Evolutionary conservation across 192 early-diverging fungal genomes (phyloP), one percentile per base, ranked within the genome.

Genomic region (Hyaloraphidium curvatum): DNA sequence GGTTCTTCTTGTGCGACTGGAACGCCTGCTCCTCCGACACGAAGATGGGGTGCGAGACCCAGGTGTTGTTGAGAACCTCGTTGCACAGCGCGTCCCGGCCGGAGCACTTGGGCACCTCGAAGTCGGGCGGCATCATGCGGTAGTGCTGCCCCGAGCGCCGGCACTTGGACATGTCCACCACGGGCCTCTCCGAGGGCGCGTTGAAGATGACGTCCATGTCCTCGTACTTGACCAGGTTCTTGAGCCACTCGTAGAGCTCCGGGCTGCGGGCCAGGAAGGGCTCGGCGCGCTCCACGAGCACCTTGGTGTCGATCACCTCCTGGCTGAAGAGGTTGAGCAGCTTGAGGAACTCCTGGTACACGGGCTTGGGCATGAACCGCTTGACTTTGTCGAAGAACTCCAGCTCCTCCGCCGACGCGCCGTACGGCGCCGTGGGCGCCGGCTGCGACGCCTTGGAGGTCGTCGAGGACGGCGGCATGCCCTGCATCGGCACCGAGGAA

Each of bases 61-160:
- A 98, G 27, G 83, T 79, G 71, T 95, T 90, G 63, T 96, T 96
- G n/a, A 98, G 65, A 1, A 98, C 92, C 60, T 95, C 91, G 51
- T 74, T 80, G 67, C 81, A 79, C 59, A 95, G 63, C 22, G 81
- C 80, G 53, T 98, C 95, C n/a, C 89, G 78, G 3, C 95, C 95
- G 25, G 87, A 86, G 62, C 91, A 97, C 21, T 71, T 69, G 23
- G 74, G 56, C 30, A 62, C 54, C 21, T 63, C 60, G 43, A 53
- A 61, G n/a, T 60, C 56, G 2, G 66, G 63, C 0, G 69, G 71
- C 40, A 76, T 35, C 35, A 66, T 53, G 28, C 73, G 68, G 39
- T 74, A 74, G 50, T 4, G 30, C 50, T 79, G 74, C n/a, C 87
- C 86, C 28, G 67, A 63, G 53, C 70, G 59, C 11, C 70, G 65